Percentiles rank a stretch among this genome's conserved stretches.
Evolutionary conservation across 192 early-diverging fungal species (phyloP).

Genomic region (Rhizophagus prolifer): DNA sequence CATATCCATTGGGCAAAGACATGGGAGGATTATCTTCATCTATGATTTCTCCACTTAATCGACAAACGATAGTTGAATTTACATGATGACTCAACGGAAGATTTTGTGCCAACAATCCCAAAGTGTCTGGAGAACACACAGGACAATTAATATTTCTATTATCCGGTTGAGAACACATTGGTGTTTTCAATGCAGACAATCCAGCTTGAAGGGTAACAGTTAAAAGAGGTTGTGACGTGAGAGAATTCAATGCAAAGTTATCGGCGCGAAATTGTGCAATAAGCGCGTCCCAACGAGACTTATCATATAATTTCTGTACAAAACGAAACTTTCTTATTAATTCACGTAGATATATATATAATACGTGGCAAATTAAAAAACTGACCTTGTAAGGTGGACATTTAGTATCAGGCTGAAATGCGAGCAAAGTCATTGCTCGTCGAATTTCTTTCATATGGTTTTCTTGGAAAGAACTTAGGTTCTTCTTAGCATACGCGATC

Average conservation of each 20-base stretch:
- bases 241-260: constrained; percentile 84
- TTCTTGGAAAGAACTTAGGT: constrained; percentile 75
- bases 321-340: neutral
- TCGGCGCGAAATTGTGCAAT: constrained; percentile 80
- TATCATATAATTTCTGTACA: constrained; percentile 63
- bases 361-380: neutral
- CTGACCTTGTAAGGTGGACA: constrained; percentile 81
- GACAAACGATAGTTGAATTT: constrained; percentile 92
- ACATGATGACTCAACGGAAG: constrained; percentile 93
- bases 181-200: constrained; percentile 90
- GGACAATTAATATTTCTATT: constrained; percentile 94
- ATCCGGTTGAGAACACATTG: constrained; percentile 71
- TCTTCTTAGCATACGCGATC: constrained; percentile 83
- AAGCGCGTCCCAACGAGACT: constrained; percentile 74
- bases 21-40: constrained; percentile 96
- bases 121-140: constrained; percentile 81
- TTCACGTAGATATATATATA: neutral
- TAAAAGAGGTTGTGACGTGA: constrained; percentile 86
- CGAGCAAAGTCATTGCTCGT: constrained; percentile 88
- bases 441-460: constrained; percentile 79
- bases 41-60: constrained; percentile 90
- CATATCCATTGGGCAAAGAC: constrained; percentile 93
- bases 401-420: constrained; percentile 72
- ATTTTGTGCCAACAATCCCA: constrained; percentile 80
- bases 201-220: constrained; percentile 92